Evolutionary conservation across 1,284 basidiomycete species (phyloP).

Genomic region (Ceratobasidium sp.): DNA sequence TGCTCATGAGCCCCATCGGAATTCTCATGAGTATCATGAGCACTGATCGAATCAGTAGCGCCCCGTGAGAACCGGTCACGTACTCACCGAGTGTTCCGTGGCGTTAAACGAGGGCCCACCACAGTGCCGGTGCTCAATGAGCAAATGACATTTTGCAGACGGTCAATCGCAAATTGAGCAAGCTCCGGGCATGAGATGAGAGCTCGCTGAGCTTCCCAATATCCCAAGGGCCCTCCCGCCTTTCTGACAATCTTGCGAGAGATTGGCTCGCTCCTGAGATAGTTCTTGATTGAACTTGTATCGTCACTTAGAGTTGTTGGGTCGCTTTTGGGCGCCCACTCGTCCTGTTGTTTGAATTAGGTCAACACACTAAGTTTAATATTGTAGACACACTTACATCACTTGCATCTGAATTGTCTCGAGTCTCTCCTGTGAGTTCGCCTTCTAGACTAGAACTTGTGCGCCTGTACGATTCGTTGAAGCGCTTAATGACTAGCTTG

Average conservation of each 20-base stretch:
- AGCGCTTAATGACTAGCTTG: not conserved
- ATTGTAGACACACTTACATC: not conserved
- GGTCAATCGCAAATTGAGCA: not conserved
- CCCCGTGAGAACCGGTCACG: no score
- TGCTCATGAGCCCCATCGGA: no score
- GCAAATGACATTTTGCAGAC: no score
- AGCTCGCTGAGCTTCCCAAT: not conserved
- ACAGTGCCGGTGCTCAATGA: no score
- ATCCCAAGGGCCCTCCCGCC: not conserved
- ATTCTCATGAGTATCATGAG: no score
- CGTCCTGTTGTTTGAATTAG: not conserved
- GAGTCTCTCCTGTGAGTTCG: not conserved
- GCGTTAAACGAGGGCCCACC: no score
- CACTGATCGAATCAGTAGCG: no score
- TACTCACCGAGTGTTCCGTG: no score
- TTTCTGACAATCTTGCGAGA: not conserved
- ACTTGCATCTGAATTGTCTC: not conserved
- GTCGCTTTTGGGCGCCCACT: not conserved
- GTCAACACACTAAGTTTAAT: not conserved
- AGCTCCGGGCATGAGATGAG: not conserved
- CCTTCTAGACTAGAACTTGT: not conserved
- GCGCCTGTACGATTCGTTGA: not conserved
- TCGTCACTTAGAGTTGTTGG: not conserved
- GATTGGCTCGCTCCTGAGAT: not conserved
- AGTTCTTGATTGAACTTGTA: not conserved